Evolutionary conservation across 1,284 basidiomycete genomes (phyloP), one percentile per base, ranked within the genome.

Genomic region (Athelia sp.): DNA sequence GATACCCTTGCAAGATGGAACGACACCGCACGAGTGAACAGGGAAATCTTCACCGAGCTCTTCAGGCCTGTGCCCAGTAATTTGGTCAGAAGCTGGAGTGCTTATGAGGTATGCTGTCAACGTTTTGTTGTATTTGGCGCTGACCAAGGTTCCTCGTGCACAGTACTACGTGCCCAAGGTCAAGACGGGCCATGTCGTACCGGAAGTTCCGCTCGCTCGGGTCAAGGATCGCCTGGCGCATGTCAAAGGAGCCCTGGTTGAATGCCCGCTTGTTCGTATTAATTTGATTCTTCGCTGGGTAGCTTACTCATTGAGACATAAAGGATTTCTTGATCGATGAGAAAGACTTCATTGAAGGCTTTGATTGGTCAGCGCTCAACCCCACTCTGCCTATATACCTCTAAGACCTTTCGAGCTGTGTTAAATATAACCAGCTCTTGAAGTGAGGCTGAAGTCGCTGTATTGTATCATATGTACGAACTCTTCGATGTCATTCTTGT

Each of bases 21-120:
- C 47, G 73, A 73, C 35, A 94, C 90, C 0, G 94, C 90, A 15
- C 74, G 76, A 53, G 78, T 67, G 64, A 96, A 97, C 66, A 75
- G 91, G 46, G 84, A 87, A 59, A 75, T 90, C 50, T 94, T 89
- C 60, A 82, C 83, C 3, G 87, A 93, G 63, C 65, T 95, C 47
- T 94, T 94, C 76, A 77, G 81, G 36, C 81, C 86, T 46, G 81
- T 94, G 6, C 93, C 94, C 0, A 85, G 82, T 19, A 89, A 95
- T 64, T 69, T 85, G 23, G 87, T 95, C 48, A 75, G 82, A 56
- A 76, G 75, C 51, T 93, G 89, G 90, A 71, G 76, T 18, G 77
- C 82, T 4, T 96, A 95, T 63, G 82, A 90, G 6, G 36, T 40
- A 40, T 8, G 36, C n/a, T 40, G 4, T 21, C 15, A n/a, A n/a